These are phyloP conservation scores for Paramecium primaurelia DNA, from an alignment of 73 alveolate genomes.

Conservation along the genomic window DNA sequence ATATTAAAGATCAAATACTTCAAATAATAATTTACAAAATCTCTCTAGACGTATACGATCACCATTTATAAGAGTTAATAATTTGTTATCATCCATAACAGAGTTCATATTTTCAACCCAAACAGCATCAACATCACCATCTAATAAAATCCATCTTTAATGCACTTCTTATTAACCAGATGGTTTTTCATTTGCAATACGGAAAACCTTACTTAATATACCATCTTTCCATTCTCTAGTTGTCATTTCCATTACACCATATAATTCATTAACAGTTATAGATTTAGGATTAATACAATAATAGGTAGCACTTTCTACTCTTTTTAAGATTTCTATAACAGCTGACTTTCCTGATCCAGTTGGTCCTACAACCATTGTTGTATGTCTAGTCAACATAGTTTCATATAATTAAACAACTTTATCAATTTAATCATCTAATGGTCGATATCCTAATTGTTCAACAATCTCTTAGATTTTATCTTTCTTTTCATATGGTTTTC, in stretches of 20 bases:
- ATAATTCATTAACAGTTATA: conserved; percentile 78
- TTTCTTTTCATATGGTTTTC: conserved; percentile 88
- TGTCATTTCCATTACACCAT: conserved; percentile 74
- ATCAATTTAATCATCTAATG: conserved; percentile 88
- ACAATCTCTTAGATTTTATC: conserved; percentile 81
- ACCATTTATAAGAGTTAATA: conserved; percentile 97
- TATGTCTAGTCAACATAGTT: conserved; percentile 98
- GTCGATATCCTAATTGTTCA: conserved; percentile 68
- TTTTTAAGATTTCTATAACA: conserved; percentile 83
- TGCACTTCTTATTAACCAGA: conserved; percentile 51
- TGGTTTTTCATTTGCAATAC: conserved; percentile 59
- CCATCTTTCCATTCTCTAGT: conserved; percentile 98
- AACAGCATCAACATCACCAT: conserved; percentile 99
- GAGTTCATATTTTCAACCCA: conserved; percentile 99
- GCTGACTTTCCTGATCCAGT: conserved; percentile 99
- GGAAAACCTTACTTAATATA: conserved; percentile 45
- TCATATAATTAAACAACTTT: conserved; percentile 97
- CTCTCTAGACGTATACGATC: conserved; percentile 98
- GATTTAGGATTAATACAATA: conserved; percentile 86
- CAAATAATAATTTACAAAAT: conserved; percentile 85
- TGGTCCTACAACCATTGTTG: conserved; percentile 93
- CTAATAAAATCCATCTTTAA: conserved; percentile 95
- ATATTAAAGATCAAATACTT: conserved; percentile 75
- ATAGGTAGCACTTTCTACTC: conserved; percentile 71
- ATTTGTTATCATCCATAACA: conserved; percentile 98